These are phyloP conservation scores for Murraya koenigii DNA, from an alignment of 345 rosid species.

Conservation along the genomic window DNA sequence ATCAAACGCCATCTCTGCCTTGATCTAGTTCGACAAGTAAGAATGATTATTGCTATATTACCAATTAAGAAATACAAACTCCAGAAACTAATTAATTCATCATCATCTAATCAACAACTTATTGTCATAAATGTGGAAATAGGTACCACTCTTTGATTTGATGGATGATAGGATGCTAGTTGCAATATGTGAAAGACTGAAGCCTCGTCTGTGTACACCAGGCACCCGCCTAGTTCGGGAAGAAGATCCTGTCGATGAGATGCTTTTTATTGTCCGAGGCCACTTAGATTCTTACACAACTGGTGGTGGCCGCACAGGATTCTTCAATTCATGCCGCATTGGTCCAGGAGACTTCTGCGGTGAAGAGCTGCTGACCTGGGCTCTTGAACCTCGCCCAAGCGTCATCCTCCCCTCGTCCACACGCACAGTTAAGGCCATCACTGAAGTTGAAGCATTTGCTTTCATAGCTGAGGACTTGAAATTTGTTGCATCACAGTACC, in stretches of 20 bases:
- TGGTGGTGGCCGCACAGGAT: conserved; percentile 48
- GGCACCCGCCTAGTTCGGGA: conserved; percentile 40
- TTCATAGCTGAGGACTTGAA: conserved; percentile 45
- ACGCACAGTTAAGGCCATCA: conserved; percentile 45
- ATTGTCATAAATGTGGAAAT: not conserved
- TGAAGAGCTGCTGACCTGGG: conserved; percentile 58
- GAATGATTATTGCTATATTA: not conserved
- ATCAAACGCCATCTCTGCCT: conserved; percentile 68
- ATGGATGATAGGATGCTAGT: conserved; percentile 60
- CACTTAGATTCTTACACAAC: conserved; percentile 48
- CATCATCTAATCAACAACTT: not conserved
- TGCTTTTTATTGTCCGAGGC: conserved; percentile 60
- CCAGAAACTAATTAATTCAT: not conserved
- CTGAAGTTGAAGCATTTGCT: conserved; percentile 55
- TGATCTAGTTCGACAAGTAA: conserved; percentile 51
- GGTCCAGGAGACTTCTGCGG: conserved; percentile 61
- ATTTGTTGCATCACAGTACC: conserved; percentile 51
- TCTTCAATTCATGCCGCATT: conserved; percentile 48
- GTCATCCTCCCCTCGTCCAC: conserved; percentile 46
- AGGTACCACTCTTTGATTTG: conserved; percentile 50
- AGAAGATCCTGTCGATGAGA: conserved; percentile 54
- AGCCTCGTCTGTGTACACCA: conserved; percentile 36
- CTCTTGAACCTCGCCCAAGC: conserved; percentile 46
- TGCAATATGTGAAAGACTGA: conserved; percentile 56
- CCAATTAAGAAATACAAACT: no score